Evolutionary conservation across 2,329 filamentous ascomycete species (phyloP).

Genomic region (Harringtonia lauricola): DNA sequence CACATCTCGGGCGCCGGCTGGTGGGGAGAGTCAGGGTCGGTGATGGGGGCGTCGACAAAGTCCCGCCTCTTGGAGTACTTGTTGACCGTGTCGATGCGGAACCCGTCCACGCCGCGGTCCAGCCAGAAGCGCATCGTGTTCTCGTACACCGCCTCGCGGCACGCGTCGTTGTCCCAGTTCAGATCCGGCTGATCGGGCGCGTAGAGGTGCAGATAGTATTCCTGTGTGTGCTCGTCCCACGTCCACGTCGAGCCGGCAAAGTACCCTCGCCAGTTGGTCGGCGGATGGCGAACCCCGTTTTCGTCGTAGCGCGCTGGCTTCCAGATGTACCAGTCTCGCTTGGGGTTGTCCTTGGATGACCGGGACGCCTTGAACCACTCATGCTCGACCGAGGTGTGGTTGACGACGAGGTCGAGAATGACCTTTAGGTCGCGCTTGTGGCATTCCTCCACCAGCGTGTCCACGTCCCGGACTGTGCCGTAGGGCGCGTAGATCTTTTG

Average conservation of each 20-base stretch:
- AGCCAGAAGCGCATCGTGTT: conserved; percentile 70
- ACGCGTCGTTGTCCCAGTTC: conserved; percentile 65
- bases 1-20: conserved; percentile 45
- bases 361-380: conserved; percentile 58
- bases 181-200: conserved; percentile 53
- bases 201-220: conserved; percentile 71
- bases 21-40: conserved; percentile 26
- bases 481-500: conserved; percentile 37
- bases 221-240: conserved; percentile 56
- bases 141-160: conserved; percentile 58
- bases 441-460: conserved; percentile 44
- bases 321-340: conserved; percentile 42
- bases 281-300: conserved; percentile 53
- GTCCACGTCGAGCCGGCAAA: conserved; percentile 54
- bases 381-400: conserved; percentile 63
- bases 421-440: conserved; percentile 44
- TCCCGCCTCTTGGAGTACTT: conserved; percentile 52
- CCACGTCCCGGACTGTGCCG: conserved; percentile 53
- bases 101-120: conserved; percentile 57
- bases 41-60: conserved; percentile 40
- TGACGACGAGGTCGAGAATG: conserved; percentile 63
- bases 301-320: conserved; percentile 27
- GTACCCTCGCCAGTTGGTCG: conserved; percentile 61
- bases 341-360: conserved; percentile 47
- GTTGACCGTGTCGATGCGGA: conserved; percentile 63